A percentile compares a stretch with the other conserved stretches of the same genome.
Conservation (phyloP, 192 early-diverging fungal genomes). For the Coemansia biformis region DNA sequence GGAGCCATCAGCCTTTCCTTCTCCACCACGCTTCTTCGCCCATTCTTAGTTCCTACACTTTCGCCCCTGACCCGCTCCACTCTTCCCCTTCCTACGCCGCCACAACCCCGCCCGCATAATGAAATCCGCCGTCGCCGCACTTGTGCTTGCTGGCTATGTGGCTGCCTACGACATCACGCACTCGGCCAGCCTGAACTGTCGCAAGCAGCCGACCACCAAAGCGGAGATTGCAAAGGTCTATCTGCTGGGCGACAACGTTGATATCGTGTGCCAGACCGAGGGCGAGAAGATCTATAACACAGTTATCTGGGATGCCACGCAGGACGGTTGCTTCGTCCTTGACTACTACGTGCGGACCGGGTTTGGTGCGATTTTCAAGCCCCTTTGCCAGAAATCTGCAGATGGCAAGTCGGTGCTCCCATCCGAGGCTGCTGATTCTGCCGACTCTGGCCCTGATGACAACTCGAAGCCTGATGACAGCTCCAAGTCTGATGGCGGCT, state of each 20-base stretch:
- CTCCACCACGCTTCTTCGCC: too few relatives aligned
- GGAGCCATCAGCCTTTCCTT: too few relatives aligned
- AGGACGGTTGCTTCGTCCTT: conserved; percentile 42
- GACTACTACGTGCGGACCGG: conserved; percentile 49
- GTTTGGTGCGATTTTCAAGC: conserved; percentile 13
- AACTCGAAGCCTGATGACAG: background rate
- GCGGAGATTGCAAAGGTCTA: conserved; percentile 31
- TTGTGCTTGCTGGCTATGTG: conserved; percentile 13
- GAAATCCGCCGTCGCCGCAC: conserved; percentile 6
- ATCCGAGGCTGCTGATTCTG: background rate
- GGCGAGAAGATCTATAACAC: conserved; percentile 28
- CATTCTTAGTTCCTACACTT: too few relatives aligned
- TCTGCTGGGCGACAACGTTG: conserved; percentile 29
- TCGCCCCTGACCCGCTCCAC: too few relatives aligned
- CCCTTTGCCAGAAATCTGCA: conserved; percentile 6
- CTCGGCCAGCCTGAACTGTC: conserved; percentile 42
- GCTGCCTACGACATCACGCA: conserved; percentile 30
- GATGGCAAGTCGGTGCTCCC: background rate
- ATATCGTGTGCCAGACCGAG: conserved; percentile 34
- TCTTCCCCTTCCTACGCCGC: background rate
- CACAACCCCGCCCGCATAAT: conserved; percentile 3
- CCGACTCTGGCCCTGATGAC: background rate
- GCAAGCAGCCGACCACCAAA: conserved; percentile 24
- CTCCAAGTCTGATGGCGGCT: background rate
- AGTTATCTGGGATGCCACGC: conserved; percentile 43